Evolutionary conservation across 1,139 yeast species (phyloP), one percentile per base, ranked within the genome.

Genomic region (Tardiomyces blankii): DNA sequence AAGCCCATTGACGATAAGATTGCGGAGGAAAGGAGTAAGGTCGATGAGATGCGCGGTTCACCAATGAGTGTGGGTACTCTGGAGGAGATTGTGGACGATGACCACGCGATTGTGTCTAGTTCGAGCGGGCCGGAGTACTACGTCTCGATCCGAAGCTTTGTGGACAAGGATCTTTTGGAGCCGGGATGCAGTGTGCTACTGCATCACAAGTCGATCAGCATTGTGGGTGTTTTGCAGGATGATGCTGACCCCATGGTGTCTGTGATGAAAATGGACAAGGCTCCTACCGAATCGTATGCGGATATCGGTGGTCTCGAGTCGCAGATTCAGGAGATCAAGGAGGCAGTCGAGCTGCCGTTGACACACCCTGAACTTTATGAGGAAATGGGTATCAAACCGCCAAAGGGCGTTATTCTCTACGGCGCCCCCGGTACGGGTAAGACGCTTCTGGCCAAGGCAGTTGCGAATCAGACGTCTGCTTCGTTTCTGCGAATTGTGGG

Each of bases 361-460:
- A 89, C 97, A 18, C 98, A 93, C 66, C 97, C 98, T 1, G 98
- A 93, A 65, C 72, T 93, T 56, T 93, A 91, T 67, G 96, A 93
- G 68, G 97, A 91, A 68, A 91, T 93, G 96, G 99, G 99, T 56
- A 91, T 93, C 63, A 88, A 89, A 61, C 98, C 98, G 8, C 99
- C 99, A 44, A 91, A 91, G 70, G 99, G 99, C 68, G 98, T 93
- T 47, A 89, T 93, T 57, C 74, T 93, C 51, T 93, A 93, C 63
- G 99, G 99, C 57, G 95, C 97, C 0, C 99, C 99, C 32, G 99
- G 99, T 65, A 93, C 98, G 0, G 99, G 99, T 61, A 93, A 93
- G 66, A 93, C 99, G 0, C 70, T 93, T 54, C 73, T 93, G 57
- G 98, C 97, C 18, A 93, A 91, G 66, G 99, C 99, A 0, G 98